A percentile compares a stretch with the other conserved stretches of the same genome.
These are phyloP conservation scores for Malassezia equina DNA, from an alignment of 1,284 basidiomycete genomes.

Conservation along the genomic window DNA sequence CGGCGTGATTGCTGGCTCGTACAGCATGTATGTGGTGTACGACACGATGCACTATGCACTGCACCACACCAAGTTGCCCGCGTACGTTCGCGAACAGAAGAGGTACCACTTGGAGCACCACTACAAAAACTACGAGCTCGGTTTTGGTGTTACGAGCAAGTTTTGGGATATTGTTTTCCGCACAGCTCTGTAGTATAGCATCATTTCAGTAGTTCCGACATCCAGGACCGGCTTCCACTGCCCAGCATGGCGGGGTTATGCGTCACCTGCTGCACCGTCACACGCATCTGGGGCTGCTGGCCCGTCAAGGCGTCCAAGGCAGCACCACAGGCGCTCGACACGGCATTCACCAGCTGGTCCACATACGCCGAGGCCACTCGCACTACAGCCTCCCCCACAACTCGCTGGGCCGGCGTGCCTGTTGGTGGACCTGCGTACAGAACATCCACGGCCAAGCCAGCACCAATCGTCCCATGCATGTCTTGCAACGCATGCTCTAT, in stretches of 20 bases:
- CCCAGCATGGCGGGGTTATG: slow-evolving; percentile 11
- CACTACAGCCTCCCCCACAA: slow-evolving; percentile 5
- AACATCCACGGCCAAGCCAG: slow-evolving; percentile 25
- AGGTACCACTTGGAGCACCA: slow-evolving; percentile 97
- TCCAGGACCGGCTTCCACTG: slow-evolving; percentile 10
- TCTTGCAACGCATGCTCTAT: slow-evolving; percentile 18
- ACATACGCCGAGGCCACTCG: slow-evolving; percentile 12
- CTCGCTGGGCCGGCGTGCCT: background rate
- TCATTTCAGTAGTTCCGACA: background rate
- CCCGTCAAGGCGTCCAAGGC: slow-evolving; percentile 1
- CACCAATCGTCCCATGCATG: slow-evolving; percentile 21
- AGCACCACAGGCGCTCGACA: background rate
- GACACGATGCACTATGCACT: slow-evolving; percentile 48
- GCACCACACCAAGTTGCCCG: slow-evolving; percentile 56
- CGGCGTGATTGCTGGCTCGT: slow-evolving; percentile 82
- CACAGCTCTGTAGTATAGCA: slow-evolving; percentile 51
- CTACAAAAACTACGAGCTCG: slow-evolving; percentile 77
- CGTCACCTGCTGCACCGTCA: slow-evolving; percentile 1
- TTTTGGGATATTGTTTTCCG: slow-evolving; percentile 90
- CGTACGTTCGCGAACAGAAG: slow-evolving; percentile 83
- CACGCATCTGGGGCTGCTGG: slow-evolving; percentile 2
- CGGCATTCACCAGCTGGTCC: background rate
- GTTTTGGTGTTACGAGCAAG: slow-evolving; percentile 92
- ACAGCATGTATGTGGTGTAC: slow-evolving; percentile 68
- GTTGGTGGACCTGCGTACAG: slow-evolving; percentile 19